Evolutionary conservation across 371 early-diverging fungal species (phyloP).

Genomic region (Syncephalis fuscata): DNA sequence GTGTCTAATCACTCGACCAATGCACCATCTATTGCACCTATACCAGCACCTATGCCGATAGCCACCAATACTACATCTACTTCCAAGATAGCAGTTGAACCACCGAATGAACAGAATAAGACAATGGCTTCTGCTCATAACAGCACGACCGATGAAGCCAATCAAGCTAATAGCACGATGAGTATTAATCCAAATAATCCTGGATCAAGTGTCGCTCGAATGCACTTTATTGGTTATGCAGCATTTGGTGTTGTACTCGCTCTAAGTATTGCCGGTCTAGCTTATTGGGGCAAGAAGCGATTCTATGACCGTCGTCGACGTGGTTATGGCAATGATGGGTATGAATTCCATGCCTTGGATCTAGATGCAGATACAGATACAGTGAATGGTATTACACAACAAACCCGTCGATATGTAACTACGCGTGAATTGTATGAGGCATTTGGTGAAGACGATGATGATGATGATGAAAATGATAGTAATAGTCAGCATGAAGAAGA

Average conservation of each 20-base stretch:
- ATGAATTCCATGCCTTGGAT: constrained; percentile 1
- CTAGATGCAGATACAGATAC: background rate
- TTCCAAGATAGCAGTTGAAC: too few species aligned
- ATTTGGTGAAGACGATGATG: constrained; percentile 13
- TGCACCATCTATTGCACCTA: background rate
- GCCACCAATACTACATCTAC: too few species aligned
- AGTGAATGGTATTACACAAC: constrained; percentile 5
- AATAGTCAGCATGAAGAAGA: too few species aligned
- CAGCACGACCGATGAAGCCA: too few species aligned
- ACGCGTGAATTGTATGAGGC: constrained; percentile 11
- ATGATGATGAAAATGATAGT: constrained; percentile 11
- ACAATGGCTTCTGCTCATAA: too few species aligned
- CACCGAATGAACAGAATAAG: too few species aligned
- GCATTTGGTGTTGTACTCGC: constrained; percentile 1
- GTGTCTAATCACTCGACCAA: background rate
- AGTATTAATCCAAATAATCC: too few species aligned
- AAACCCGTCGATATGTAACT: constrained; percentile 3
- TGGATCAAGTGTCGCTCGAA: too few species aligned
- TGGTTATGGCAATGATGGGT: background rate
- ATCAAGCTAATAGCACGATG: too few species aligned
- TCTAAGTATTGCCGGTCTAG: constrained; percentile 3
- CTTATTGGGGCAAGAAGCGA: constrained; percentile 2
- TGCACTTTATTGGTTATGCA: constrained; percentile 1
- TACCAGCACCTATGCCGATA: too few species aligned
- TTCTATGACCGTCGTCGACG: background rate